A percentile compares a stretch with the other conserved stretches of the same genome.
Evolutionary conservation across 2,329 filamentous ascomycete species (phyloP).

Genomic region (Diaporthe sp.): DNA sequence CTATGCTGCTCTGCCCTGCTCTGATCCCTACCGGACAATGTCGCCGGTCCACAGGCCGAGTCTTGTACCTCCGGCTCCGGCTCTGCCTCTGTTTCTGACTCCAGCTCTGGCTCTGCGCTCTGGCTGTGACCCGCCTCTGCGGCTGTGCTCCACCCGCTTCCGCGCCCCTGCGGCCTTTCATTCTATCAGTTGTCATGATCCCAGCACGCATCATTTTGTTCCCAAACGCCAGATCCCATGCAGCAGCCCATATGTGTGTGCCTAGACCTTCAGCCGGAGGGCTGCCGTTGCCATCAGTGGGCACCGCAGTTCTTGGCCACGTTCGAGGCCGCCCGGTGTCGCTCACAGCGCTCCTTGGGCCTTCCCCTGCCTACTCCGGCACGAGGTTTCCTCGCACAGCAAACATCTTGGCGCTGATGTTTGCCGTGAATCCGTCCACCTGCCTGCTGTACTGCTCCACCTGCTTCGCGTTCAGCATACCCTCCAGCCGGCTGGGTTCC

Average conservation of each 20-base stretch:
- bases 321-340: not conserved
- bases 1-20: not conserved
- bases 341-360: not conserved
- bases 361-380: constrained; percentile 61
- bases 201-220: constrained; percentile 1
- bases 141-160: not conserved
- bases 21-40: not conserved
- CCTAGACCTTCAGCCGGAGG: not conserved
- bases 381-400: constrained; percentile 82
- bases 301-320: not conserved
- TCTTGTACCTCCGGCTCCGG: not conserved
- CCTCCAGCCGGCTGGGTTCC: constrained; percentile 93
- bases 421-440: constrained; percentile 95
- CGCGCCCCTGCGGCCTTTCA: not conserved
- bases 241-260: not conserved
- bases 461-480: constrained; percentile 94
- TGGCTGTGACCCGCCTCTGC: not conserved
- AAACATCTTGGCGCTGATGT: constrained; percentile 97
- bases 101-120: not conserved
- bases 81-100: not conserved
- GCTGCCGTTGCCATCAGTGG: not conserved
- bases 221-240: constrained; percentile 28
- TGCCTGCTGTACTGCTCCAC: constrained; percentile 98
- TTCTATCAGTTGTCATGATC: constrained; percentile 2
- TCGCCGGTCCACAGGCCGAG: not conserved